phyloP scores from a whole-genome alignment of 2,329 filamentous ascomycete genomes.

The Hortaea werneckii region DNA sequence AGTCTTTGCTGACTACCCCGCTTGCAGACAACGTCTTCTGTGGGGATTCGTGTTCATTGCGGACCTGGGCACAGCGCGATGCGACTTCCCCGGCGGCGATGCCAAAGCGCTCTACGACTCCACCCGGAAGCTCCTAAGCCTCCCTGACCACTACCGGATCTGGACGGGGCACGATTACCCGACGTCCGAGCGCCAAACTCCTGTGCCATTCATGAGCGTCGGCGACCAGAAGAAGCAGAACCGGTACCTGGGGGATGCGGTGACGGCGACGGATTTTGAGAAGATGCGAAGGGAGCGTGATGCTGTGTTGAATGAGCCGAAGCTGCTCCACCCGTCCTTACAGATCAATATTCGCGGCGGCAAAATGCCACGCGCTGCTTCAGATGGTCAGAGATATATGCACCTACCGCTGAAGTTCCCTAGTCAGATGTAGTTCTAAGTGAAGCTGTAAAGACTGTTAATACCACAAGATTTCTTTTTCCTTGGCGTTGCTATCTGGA shows the following conservation, averaged over 20 bases:
- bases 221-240: background rate
- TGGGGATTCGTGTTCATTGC: slow-evolving; percentile 27
- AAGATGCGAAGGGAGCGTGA: background rate
- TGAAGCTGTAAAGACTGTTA: too few species aligned
- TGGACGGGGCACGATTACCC: slow-evolving; percentile 30
- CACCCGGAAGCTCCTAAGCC: slow-evolving; percentile 16
- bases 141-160: slow-evolving; percentile 23
- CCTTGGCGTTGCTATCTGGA: too few species aligned
- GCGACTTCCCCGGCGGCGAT: slow-evolving; percentile 28
- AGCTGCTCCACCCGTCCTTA: background rate
- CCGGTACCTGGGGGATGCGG: background rate
- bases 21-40: slow-evolving; percentile 15
- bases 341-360: background rate
- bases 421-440: too few species aligned
- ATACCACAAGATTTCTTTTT: too few species aligned
- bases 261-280: background rate
- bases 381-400: too few species aligned
- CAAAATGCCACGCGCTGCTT: too few species aligned
- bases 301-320: background rate
- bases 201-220: too few species aligned
- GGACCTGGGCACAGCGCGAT: slow-evolving; percentile 25
- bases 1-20: too few species aligned
- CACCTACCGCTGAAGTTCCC: too few species aligned
- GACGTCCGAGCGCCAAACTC: slow-evolving; percentile 4
- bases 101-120: slow-evolving; percentile 21